Evolutionary conservation across 1,139 yeast species (phyloP), one percentile per base, ranked within the genome.

Genomic region (Suhomyces anneliseae): DNA sequence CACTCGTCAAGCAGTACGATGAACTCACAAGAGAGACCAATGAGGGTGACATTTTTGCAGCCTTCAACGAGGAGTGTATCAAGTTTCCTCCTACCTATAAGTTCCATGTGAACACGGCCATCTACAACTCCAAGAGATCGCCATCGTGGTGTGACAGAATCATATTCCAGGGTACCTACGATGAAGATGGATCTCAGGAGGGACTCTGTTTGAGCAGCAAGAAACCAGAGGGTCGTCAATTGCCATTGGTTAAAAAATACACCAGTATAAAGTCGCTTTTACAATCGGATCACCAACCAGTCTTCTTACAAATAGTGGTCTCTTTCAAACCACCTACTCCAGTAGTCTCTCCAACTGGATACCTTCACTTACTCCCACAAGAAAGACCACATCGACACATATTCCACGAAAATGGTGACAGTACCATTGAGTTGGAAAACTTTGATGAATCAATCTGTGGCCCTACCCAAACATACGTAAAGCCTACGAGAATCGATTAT

Each of bases 81-180:
- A 59, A 58, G 0, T 90, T 90, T 62, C 71, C 72, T 24, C 97
- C 96, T 8, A 87, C 95, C 0, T 90, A 86, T 69, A 90, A 90
- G 65, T 87, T 72, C 60, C 63, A 66, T 43, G 51, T 74, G 4
- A 79, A 80, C 15, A 74, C 81, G 0, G 73, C 74, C 7, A 68
- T 69, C n/a, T 87, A 79, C 62, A 79, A 81, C 53, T 44, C 64
- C 5, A 84, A 82, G 53, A 68, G 97, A 48, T 71, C 74, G 2
- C 95, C 97, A 0, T 85, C 96, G 4, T 90, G 96, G 96, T 90
- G 97, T 64, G 97, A 90, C 61, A 69, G 97, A 44, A 80, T 90
- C 4, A 61, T 90, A 39, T 88, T 70, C 57, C 78, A 80, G 49
- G 63, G 74, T 0, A 72, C 78, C 0, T 83, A 83, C 57, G 62